Base-by-base conservation (phyloP, 306 rosid genomes). In the Datisca glomerata region DNA sequence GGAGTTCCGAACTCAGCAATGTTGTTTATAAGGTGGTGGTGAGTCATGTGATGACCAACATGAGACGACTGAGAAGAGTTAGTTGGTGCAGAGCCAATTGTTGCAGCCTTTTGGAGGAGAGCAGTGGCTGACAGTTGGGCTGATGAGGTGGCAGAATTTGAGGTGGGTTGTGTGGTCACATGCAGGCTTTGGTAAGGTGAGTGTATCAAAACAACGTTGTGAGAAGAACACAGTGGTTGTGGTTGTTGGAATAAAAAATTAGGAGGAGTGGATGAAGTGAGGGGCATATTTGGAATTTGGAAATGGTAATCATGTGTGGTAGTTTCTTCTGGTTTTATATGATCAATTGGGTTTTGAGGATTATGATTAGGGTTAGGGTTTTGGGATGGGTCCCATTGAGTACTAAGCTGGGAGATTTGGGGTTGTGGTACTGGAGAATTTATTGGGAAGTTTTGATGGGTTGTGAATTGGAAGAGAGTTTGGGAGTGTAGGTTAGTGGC, bases 101-200 rank as follows among this genome's bases (percentile, higher is more conserved):
- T 75, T 0, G 98, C 91, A 17, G 93, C 98, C 68, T 78, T 84
- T 45, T 80, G 93, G 45, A 89, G 98, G 9, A 89, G 74, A 2
- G 92, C 93, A 14, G 98, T 84, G 57, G 98, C 86, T 6, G 98
- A 89, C 19, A 84, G 75, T 61, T 87, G 82, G 2, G 86, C 53
- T 34, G 86, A 51, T 31, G 87, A 69, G 44, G 63, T 68, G 76
- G 78, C 46, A 2, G 65, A 4, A 20, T 36, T 61, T 39, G 75
- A 29, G 29, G 32, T 23, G n/a, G 45, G 43, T 17, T 43, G 68
- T 2, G 58, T 6, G 59, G 65, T 47, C 49, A 63, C 63, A 29
- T 69, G 74, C 53, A 72, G 70, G 69, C 23, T 51, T 14, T 50
- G 61, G 47, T 57, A 61, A 47, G 73, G 76, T 20, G 84, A 49